Evolutionary conservation across 2,329 filamentous ascomycete genomes (phyloP).

Genomic region (Mycosphaerella sp.): DNA sequence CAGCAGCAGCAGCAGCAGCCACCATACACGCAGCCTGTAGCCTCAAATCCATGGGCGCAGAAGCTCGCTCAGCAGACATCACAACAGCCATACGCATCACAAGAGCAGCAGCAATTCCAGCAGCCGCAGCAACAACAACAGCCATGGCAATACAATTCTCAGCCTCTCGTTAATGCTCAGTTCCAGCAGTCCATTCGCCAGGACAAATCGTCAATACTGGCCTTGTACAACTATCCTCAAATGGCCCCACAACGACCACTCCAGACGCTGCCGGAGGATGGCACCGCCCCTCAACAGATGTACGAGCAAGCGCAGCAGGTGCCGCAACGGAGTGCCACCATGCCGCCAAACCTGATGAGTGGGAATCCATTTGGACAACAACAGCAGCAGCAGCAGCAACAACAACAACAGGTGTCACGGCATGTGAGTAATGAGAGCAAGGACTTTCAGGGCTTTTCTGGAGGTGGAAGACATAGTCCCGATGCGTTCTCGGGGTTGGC

Average conservation of each 20-base stretch:
- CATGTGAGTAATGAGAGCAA: conserved; percentile 65
- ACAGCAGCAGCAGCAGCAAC: conserved; percentile 12
- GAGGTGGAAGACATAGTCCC: conserved; percentile 64
- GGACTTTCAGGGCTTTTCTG: conserved; percentile 54
- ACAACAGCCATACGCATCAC: conserved; percentile 15
- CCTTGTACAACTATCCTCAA: conserved; percentile 62
- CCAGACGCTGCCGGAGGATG: conserved; percentile 34
- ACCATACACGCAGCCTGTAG: conserved; percentile 8
- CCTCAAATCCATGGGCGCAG: conserved; percentile 22
- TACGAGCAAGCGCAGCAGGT: conserved; percentile 14
- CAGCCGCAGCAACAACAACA: conserved; percentile 29
- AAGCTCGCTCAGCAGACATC: conserved; percentile 12
- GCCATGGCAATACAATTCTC: conserved; percentile 29
- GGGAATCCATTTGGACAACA: conserved; percentile 29
- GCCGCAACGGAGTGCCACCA: conserved; percentile 35
- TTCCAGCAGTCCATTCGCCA: conserved; percentile 44
- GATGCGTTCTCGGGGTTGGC: conserved; percentile 74
- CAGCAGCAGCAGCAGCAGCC: conserved; percentile 18
- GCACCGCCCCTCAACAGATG: conserved; percentile 16
- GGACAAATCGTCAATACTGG: conserved; percentile 69
- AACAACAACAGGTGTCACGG: conserved; percentile 29
- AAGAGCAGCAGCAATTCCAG: conserved; percentile 32
- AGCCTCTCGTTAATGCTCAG: conserved; percentile 22
- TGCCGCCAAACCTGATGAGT: conserved; percentile 28
- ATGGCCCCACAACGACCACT: conserved; percentile 41